Percentiles rank a stretch among this genome's conserved stretches.
These are phyloP conservation scores for Pestalotiopsis sp. DNA, from an alignment of 2,329 filamentous ascomycete genomes.

Conservation along the genomic window DNA sequence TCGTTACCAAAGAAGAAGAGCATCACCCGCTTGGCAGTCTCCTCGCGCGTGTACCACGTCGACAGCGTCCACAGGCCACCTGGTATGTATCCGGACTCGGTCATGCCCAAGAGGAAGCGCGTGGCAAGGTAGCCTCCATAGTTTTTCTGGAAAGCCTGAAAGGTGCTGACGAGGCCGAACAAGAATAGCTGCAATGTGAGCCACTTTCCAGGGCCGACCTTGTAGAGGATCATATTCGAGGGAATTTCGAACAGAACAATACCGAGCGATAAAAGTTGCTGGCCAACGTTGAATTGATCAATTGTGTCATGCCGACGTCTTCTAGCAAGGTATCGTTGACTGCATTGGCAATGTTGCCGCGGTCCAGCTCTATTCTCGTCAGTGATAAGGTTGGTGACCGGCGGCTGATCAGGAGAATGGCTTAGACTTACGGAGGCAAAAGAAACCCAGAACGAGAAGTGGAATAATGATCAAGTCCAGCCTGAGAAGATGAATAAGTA, in stretches of 20 bases:
- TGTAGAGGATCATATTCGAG: slow-evolving; percentile 50
- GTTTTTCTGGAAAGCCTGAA: slow-evolving; percentile 54
- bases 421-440: slow-evolving; percentile 17
- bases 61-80: slow-evolving; percentile 54
- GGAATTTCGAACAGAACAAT: slow-evolving; percentile 55
- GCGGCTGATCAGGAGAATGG: not conserved
- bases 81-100: slow-evolving; percentile 56
- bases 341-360: slow-evolving; percentile 44
- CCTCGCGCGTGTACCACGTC: slow-evolving; percentile 50
- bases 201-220: slow-evolving; percentile 54
- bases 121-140: slow-evolving; percentile 51
- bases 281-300: slow-evolving; percentile 33
- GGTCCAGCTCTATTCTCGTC: slow-evolving; percentile 41
- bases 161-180: slow-evolving; percentile 55
- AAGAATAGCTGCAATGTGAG: slow-evolving; percentile 50
- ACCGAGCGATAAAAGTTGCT: slow-evolving; percentile 31
- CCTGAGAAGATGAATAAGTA: not conserved
- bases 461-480: slow-evolving; percentile 14
- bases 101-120: slow-evolving; percentile 52
- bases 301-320: slow-evolving; percentile 49
- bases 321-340: slow-evolving; percentile 50
- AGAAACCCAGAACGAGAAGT: slow-evolving; percentile 14
- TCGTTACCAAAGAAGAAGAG: slow-evolving; percentile 61
- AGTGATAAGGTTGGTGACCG: not conserved
- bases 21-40: slow-evolving; percentile 51